Evolutionary conservation across 2,329 filamentous ascomycete genomes (phyloP), one percentile per base, ranked within the genome.

Genomic region (Colletotrichum agaves): DNA sequence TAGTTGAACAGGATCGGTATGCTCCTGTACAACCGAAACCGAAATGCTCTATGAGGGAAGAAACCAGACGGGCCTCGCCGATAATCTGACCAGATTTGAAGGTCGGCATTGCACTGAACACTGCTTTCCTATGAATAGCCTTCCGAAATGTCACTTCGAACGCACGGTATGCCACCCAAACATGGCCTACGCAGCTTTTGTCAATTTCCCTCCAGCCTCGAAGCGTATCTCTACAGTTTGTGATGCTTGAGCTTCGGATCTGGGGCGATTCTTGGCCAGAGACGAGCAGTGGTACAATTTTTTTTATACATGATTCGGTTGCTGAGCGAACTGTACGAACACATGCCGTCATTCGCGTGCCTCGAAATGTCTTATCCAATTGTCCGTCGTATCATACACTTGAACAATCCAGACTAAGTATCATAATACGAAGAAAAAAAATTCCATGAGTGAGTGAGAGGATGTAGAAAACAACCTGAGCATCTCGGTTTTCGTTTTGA

Each of bases 341-440:
- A 11, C 35, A 15, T 2, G 27, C 23, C 59, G 11, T 15, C 27
- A 21, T 33, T 11, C 37, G 44, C 27, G 15, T 63, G 27, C 27
- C 27, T 27, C 27, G 27, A 27, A 8, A 7, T 27, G 27, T 21
- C 33, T 43, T n/a, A 15, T 49, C 12, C 43, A 57, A 63, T 35
- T 23, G 13, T 67, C 35, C 23, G 17, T 67, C 50, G 61, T 67
- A 67, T 47, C 63, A 44, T 47, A 67, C 64, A 58, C 31, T 64
- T 67, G 64, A 67, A 53, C 64, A 67, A 63, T 60, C 63, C 64
- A 64, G 52, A 64, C 44, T 39, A 60, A 58, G 46, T 64, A 47
- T 67, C 64, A 12, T 63, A 43, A 49, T 31, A 31, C n/a, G 47
- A 57, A 58, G 27, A 63, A 52, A 63, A n/a, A n/a, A n/a, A n/a